Evolutionary conservation across 2,329 filamentous ascomycete genomes (phyloP).

Genomic region (Ceratocystis huliohia): DNA sequence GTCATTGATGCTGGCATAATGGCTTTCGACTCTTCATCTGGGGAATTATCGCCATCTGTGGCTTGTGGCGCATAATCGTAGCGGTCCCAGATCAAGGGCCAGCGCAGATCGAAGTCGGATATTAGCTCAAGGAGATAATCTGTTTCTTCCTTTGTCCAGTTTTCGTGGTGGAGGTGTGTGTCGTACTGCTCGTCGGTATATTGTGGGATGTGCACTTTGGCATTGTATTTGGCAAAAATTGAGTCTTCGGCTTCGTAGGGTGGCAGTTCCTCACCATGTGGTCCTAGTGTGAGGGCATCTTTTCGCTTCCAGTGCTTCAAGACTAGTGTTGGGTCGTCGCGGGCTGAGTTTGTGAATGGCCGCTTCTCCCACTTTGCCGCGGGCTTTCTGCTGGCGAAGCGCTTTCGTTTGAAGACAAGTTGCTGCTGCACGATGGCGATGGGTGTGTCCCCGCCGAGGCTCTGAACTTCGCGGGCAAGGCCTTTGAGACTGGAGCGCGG

Average conservation of each 20-base stretch:
- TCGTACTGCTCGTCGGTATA: slow-evolving; percentile 85
- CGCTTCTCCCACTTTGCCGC: slow-evolving; percentile 52
- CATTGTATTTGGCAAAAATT: slow-evolving; percentile 75
- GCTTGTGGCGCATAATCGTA: slow-evolving; percentile 58
- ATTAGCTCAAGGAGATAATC: slow-evolving; percentile 73
- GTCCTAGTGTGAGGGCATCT: slow-evolving; percentile 13
- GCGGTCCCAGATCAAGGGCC: slow-evolving; percentile 83
- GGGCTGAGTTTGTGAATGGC: slow-evolving; percentile 65
- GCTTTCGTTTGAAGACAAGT: slow-evolving; percentile 46
- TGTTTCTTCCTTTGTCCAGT: slow-evolving; percentile 89
- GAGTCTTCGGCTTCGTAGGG: slow-evolving; percentile 41
- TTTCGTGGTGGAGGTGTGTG: slow-evolving; percentile 54
- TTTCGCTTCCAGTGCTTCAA: slow-evolving; percentile 72
- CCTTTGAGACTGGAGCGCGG: slow-evolving; percentile 50
- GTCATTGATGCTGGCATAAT: slow-evolving; percentile 40
- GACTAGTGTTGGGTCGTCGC: slow-evolving; percentile 52
- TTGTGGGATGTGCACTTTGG: slow-evolving; percentile 61
- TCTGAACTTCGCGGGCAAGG: slow-evolving; percentile 53
- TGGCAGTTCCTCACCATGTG: slow-evolving; percentile 21
- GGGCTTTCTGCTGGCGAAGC: slow-evolving; percentile 42
- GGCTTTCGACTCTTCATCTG: slow-evolving; percentile 38
- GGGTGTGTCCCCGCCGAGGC: slow-evolving; percentile 51
- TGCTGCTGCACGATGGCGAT: slow-evolving; percentile 53
- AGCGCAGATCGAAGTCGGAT: slow-evolving; percentile 71
- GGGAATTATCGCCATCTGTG: slow-evolving; percentile 35